Evolutionary conservation across 2,329 filamentous ascomycete genomes (phyloP).

Genomic region (Ophiostoma ulmi): DNA sequence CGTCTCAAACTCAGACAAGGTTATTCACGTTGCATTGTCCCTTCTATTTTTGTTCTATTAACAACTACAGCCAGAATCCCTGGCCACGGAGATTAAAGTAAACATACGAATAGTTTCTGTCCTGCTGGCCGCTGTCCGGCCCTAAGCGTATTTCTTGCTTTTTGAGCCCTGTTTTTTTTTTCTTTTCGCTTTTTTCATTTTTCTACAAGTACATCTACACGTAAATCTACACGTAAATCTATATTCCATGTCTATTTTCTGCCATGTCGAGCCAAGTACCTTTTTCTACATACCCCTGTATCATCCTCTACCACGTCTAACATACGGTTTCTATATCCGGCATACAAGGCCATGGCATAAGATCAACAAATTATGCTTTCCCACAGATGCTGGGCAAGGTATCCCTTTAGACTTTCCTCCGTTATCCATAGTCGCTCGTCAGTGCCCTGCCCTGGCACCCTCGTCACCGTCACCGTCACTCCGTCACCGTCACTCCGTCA

Average conservation of each 20-base stretch:
- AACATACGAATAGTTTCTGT: constrained; percentile 1
- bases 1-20: neutral
- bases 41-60: constrained; percentile 13
- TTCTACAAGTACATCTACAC: neutral
- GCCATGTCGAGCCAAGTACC: neutral
- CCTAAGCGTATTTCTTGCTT: neutral
- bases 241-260: neutral
- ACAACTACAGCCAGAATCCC: neutral
- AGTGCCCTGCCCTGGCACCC: neutral
- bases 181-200: neutral
- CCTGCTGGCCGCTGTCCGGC: neutral
- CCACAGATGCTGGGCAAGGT: constrained; percentile 43
- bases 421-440: neutral
- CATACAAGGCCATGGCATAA: constrained; percentile 50
- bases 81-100: constrained; percentile 15
- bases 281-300: constrained; percentile 19
- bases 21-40: constrained; percentile 9
- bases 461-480: neutral
- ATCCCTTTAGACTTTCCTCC: constrained; percentile 18
- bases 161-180: neutral
- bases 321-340: constrained; percentile 47
- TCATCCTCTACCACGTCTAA: constrained; percentile 1
- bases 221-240: neutral
- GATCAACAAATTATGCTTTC: constrained; percentile 55
- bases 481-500: neutral